These are phyloP conservation scores for Neurospora africana DNA, from an alignment of 495 filamentous ascomycete genomes.

Conservation along the genomic window DNA sequence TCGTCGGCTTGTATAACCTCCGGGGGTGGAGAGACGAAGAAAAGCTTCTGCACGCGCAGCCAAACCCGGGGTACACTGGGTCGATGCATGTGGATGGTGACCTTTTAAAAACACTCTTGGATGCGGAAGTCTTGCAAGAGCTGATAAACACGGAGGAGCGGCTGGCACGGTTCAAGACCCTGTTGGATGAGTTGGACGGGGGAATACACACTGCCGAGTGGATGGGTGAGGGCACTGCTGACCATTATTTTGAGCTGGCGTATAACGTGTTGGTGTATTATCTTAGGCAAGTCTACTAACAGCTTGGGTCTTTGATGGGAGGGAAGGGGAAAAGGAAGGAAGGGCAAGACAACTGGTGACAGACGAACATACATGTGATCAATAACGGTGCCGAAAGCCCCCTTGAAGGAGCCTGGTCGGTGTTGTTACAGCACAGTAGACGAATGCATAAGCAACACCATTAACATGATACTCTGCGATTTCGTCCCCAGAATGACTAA, in stretches of 20 bases:
- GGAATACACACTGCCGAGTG: slow-evolving; percentile 13
- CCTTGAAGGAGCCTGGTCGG: neutral
- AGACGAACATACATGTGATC: neutral
- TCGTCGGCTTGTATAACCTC: slow-evolving; percentile 46
- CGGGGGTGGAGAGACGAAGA: slow-evolving; percentile 8
- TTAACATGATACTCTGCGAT: too few species aligned
- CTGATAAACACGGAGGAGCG: slow-evolving; percentile 25
- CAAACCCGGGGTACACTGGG: slow-evolving; percentile 21
- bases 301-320: neutral
- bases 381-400: neutral
- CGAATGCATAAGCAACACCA: neutral
- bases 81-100: slow-evolving; percentile 60
- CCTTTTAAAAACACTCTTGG: slow-evolving; percentile 44
- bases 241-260: slow-evolving; percentile 24
- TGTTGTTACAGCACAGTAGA: neutral
- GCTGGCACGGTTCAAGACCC: slow-evolving; percentile 17
- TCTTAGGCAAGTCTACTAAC: slow-evolving; percentile 30
- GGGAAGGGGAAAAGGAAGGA: neutral
- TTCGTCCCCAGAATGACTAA: too few species aligned
- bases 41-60: neutral
- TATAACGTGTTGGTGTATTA: slow-evolving; percentile 38
- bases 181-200: slow-evolving; percentile 27
- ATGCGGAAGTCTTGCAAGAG: slow-evolving; percentile 34
- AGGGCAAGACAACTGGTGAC: neutral
- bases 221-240: neutral